phyloP scores from a whole-genome alignment of 306 rosid species.

The Glycine latifolia region DNA sequence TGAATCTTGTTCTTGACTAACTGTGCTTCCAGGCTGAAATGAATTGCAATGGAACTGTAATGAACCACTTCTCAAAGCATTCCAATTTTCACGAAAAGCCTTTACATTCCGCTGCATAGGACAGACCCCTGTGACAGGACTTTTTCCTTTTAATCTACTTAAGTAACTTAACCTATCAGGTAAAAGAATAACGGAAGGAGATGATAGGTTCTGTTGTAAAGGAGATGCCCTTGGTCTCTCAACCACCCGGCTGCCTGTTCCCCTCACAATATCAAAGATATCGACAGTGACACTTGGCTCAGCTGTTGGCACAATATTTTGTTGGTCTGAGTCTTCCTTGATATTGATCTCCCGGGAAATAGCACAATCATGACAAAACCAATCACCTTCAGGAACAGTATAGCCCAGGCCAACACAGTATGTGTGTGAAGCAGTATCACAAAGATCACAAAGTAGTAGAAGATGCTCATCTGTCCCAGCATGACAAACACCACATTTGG shows the following conservation, averaged over 20 bases:
- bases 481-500: slow-evolving; percentile 61
- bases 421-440: slow-evolving; percentile 77
- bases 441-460: slow-evolving; percentile 74
- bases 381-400: slow-evolving; percentile 84
- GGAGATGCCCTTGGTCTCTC: slow-evolving; percentile 40
- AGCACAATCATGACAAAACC: slow-evolving; percentile 80
- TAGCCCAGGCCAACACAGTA: slow-evolving; percentile 82
- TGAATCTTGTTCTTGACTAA: slow-evolving; percentile 43
- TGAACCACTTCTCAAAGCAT: slow-evolving; percentile 70
- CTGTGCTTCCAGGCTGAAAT: slow-evolving; percentile 43
- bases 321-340: slow-evolving; percentile 41
- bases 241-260: slow-evolving; percentile 39
- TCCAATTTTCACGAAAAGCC: slow-evolving; percentile 74
- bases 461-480: slow-evolving; percentile 61
- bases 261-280: slow-evolving; percentile 48
- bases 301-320: slow-evolving; percentile 28
- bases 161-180: slow-evolving; percentile 30
- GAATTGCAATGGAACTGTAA: slow-evolving; percentile 59
- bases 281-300: slow-evolving; percentile 30
- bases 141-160: slow-evolving; percentile 36
- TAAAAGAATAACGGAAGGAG: slow-evolving; percentile 41
- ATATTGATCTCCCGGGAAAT: slow-evolving; percentile 46
- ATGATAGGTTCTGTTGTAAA: slow-evolving; percentile 34
- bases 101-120: slow-evolving; percentile 57
- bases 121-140: slow-evolving; percentile 46